Percentiles rank a stretch among this genome's conserved stretches.
phyloP scores from a whole-genome alignment of 257 asterid species.

The Plantago major region DNA sequence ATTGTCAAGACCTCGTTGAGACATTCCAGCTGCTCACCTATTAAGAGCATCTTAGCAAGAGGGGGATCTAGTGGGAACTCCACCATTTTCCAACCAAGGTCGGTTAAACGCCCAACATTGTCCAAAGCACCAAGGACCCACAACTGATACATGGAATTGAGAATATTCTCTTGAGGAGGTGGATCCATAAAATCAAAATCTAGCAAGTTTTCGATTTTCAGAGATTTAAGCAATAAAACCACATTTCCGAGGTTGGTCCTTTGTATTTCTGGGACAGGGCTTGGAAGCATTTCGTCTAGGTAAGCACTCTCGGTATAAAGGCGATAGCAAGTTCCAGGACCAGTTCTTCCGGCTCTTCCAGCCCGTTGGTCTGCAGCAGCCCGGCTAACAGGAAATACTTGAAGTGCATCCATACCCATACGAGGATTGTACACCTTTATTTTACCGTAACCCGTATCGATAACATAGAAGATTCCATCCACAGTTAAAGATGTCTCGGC shows the following conservation, averaged over 20 bases:
- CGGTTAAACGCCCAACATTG: constrained; percentile 81
- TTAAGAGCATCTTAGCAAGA: constrained; percentile 88
- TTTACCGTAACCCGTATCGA: constrained; percentile 88
- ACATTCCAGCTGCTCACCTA: constrained; percentile 77
- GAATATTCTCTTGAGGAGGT: constrained; percentile 93
- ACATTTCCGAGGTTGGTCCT: constrained; percentile 95
- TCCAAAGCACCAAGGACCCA: constrained; percentile 95
- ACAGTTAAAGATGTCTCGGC: constrained; percentile 97
- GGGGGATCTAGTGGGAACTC: constrained; percentile 99
- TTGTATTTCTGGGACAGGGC: constrained; percentile 95
- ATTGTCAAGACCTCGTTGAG: constrained; percentile 81
- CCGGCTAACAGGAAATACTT: constrained; percentile 90
- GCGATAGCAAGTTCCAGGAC: constrained; percentile 96
- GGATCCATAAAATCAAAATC: constrained; percentile 98
- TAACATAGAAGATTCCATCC: constrained; percentile 87
- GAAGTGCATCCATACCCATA: constrained; percentile 99
- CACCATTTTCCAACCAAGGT: constrained; percentile 94
- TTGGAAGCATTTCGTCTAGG: constrained; percentile 76
- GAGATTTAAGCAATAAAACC: constrained; percentile 80
- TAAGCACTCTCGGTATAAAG: constrained; percentile 84
- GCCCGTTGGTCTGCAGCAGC: constrained; percentile 99
- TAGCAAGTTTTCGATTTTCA: constrained; percentile 70
- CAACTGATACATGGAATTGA: constrained; percentile 90
- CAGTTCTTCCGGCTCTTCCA: constrained; percentile 98
- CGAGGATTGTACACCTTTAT: constrained; percentile 96